A percentile compares a stretch with the other conserved stretches of the same genome.
phyloP scores from a whole-genome alignment of 202 grass and related monocot genomes.

The Dendrocalamus latiflorus region DNA sequence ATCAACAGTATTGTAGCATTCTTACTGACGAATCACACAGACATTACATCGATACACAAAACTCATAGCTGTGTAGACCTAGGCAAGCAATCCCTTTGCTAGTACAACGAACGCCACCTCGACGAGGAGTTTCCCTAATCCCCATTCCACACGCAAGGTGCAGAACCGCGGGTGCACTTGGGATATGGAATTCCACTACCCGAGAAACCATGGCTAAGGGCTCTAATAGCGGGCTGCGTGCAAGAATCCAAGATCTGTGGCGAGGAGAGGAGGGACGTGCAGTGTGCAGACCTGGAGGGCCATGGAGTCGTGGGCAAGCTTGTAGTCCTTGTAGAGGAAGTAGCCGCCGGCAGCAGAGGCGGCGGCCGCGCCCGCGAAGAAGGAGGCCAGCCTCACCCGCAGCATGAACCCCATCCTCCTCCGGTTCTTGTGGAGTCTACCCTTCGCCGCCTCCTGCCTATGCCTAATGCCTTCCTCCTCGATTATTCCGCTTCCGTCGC shows the following conservation, averaged over 20 bases:
- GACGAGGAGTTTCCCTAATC: neutral
- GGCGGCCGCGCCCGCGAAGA: no score
- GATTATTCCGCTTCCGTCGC: slow-evolving; percentile 4
- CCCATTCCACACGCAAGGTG: neutral
- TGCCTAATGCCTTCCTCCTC: neutral
- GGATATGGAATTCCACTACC: neutral
- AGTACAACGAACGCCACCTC: neutral
- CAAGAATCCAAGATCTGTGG: slow-evolving; percentile 26
- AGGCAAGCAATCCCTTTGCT: neutral
- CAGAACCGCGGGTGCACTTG: neutral
- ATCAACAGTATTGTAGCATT: neutral
- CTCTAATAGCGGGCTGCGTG: neutral
- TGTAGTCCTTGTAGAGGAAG: no score
- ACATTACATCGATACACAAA: neutral
- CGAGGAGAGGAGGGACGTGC: no score
- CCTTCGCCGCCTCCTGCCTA: neutral
- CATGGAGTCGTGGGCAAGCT: no score
- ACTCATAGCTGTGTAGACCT: neutral
- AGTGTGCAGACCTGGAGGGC: no score
- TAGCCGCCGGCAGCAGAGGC: no score
- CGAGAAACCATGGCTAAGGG: neutral
- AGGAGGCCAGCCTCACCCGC: slow-evolving; percentile 75
- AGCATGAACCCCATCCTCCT: slow-evolving; percentile 82
- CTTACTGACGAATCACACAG: neutral
- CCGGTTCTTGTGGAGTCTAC: neutral